Conservation (phyloP, 2,329 filamentous ascomycete genomes). For the Verticillium alfalfae region DNA sequence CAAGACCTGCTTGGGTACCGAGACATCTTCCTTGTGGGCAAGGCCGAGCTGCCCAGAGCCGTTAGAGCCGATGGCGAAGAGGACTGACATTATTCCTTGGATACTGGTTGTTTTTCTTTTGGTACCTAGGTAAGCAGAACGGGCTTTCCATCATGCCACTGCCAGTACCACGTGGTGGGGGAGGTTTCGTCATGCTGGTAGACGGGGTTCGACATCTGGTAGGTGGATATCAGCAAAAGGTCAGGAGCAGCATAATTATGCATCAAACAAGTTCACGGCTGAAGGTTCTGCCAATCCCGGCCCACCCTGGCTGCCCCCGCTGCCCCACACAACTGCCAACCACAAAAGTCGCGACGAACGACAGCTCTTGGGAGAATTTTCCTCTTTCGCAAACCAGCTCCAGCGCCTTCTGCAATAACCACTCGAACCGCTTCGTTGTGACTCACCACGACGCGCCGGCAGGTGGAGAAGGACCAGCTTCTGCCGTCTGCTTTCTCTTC, state of each 20-base stretch:
- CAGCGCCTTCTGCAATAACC: neutral
- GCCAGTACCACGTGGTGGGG: neutral
- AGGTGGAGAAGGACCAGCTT: constrained; percentile 1
- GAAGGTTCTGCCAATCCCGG: neutral
- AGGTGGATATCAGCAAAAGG: neutral
- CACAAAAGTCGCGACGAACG: neutral
- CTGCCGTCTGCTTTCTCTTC: neutral
- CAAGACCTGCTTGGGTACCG: constrained; percentile 56
- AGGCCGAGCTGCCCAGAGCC: constrained; percentile 71
- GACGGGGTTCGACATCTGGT: neutral
- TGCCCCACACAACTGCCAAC: neutral
- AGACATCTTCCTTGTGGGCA: constrained; percentile 66
- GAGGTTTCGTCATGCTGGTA: neutral
- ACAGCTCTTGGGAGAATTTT: neutral
- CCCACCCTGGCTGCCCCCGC: neutral
- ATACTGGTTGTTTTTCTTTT: neutral
- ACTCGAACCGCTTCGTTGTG: neutral
- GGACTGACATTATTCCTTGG: constrained; percentile 32
- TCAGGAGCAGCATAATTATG: neutral
- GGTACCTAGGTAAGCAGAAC: too few species aligned
- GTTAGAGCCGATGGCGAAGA: constrained; percentile 72
- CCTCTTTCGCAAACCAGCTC: neutral
- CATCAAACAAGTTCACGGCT: neutral
- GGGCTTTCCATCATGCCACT: too few species aligned
- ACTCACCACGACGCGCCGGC: neutral